A percentile compares a stretch with the other conserved stretches of the same genome.
Conservation (phyloP, 305 asterid species). For the Striga hermonthica region DNA sequence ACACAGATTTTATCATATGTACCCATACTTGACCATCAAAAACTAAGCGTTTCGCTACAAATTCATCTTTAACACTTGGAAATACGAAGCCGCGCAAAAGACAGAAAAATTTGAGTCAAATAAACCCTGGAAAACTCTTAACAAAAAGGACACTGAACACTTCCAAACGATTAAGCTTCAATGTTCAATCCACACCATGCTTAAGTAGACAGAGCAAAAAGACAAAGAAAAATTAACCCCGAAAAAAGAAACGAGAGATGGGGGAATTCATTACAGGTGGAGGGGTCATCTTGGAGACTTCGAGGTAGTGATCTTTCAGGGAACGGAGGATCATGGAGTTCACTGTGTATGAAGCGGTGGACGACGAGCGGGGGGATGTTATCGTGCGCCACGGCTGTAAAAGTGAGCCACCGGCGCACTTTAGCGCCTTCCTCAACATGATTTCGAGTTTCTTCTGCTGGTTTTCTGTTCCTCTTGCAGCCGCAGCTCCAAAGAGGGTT, state of each 20-base stretch:
- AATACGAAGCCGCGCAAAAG: neutral
- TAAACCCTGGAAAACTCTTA: conserved; percentile 19
- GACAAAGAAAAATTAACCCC: neutral
- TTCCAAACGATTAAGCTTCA: no score
- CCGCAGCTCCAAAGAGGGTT: conserved; percentile 3
- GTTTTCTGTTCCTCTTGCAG: neutral
- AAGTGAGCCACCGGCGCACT: conserved; percentile 44
- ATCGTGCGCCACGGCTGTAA: conserved; percentile 39
- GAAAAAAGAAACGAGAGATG: neutral
- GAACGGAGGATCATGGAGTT: conserved; percentile 78
- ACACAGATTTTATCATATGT: no score
- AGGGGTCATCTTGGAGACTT: conserved; percentile 78
- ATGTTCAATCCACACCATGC: neutral
- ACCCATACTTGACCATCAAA: no score
- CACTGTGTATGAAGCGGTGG: conserved; percentile 50
- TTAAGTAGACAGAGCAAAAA: neutral
- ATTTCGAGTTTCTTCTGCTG: neutral
- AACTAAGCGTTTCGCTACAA: neutral
- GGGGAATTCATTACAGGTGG: conserved; percentile 60
- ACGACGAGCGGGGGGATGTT: conserved; percentile 40
- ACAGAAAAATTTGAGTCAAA: neutral
- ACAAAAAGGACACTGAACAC: neutral
- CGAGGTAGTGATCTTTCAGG: conserved; percentile 85
- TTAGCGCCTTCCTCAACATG: conserved; percentile 62
- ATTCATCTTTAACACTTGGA: conserved; percentile 1